Evolutionary conservation across 768 basidiomycete species (phyloP), one percentile per base, ranked within the genome.

Genomic region (Mycena venus): DNA sequence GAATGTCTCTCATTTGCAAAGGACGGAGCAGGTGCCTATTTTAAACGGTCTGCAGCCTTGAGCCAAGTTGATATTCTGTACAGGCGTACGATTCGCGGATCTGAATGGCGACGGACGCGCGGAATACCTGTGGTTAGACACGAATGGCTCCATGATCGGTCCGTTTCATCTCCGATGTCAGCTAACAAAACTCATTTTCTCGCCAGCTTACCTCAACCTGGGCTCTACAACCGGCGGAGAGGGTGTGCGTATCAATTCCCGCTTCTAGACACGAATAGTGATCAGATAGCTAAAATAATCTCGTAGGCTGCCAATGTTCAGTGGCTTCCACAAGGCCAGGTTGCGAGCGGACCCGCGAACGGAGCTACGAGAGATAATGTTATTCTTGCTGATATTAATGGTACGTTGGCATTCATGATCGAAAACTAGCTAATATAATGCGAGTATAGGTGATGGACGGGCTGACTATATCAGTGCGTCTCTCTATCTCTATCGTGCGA

Each of bases 401-500:
- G 66, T 59, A 36, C 47, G 23, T n/a, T 25, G n/a, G n/a, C 15
- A 21, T 3, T 62, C 12, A n/a, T 64, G 15, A 29, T 19, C 31
- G 3, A 36, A 2, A 19, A n/a, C 25, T 42, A 31, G 42, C 42
- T 36, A n/a, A 27, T 51, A n/a, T 9, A 11, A 32, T 58, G 21
- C 15, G 12, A 21, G 19, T 10, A 3, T 14, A 67, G 65, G 68
- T 21, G 68, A 68, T 27, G 68, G 68, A 0, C 32, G 68, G 49
- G 68, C 68, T 19, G 68, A 68, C 32, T 68, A 68, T n/a, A 42
- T 68, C 1, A 68, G 58, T 68, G 56, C 19, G 68, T 59, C 17
- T 62, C 15, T 32, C 17, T 10, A 25, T 32, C 32, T 10, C n/a
- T n/a, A 23, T 5, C 25, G 27, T 19, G 8, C 36, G 27, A 11